Base-by-base conservation (phyloP, 2,329 filamentous ascomycete species). In the Diaporthe helianthi region DNA sequence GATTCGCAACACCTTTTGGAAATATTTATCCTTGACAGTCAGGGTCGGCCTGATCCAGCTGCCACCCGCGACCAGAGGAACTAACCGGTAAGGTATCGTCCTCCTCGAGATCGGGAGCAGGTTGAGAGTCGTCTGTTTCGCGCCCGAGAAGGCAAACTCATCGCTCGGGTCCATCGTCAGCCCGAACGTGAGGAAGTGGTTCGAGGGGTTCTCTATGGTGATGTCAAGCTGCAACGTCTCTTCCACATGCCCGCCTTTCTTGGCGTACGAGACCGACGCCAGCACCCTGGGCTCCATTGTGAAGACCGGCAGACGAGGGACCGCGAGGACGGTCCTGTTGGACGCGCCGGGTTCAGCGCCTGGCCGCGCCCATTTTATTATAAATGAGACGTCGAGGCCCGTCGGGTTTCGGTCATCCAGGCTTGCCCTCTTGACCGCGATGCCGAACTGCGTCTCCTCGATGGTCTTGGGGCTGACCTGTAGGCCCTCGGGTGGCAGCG, bases 111-210 rank as follows among this genome's bases (percentile, higher is more conserved):
- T 83, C 0, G 96, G 96, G 54, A 97, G 86, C 51, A 98, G 82
- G 76, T 96, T 93, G 65, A 98, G 75, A 1, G 91, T 91, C 15
- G 89, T 90, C 73, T 92, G 86, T 81, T 98, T 98, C 2, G 93
- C 85, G 0, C 96, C 96, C 9, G 93, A 94, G 79, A 99, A 98
- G 0, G 94, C 95, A 80, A 98, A 98, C 65, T 93, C 88, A 73
- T 97, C 93, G 77, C 89, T 95, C 3, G 94, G 92, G 74, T 99
- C 95, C 94, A 99, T 97, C 31, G 86, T 89, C 60, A 98, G 80
- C 36, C 93, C 94, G 80, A 99, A 99, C 0, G 94, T 97, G 61
- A 99, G 87, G 80, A 97, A 97, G 79, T 99, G 96, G 78, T 90
- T 92, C 0, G 95, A 98, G 0, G 94, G 92, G 78, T 99, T 99